phyloP scores from a whole-genome alignment of 768 basidiomycete genomes.

The Lentinula sp. region DNA sequence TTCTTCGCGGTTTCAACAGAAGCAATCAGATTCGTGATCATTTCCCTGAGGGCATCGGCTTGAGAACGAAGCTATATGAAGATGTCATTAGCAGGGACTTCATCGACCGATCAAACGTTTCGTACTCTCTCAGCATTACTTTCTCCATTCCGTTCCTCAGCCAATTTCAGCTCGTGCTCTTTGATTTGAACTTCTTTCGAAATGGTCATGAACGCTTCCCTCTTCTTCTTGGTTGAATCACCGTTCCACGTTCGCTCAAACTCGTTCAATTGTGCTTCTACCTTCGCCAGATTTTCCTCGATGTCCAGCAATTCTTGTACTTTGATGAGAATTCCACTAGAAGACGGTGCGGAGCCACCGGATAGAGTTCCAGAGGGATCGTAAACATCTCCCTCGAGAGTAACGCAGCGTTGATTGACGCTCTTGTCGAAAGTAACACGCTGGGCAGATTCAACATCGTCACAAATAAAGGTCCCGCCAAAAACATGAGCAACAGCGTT shows the following conservation, averaged over 20 bases:
- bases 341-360: conserved; percentile 81
- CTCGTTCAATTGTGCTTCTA: conserved; percentile 36
- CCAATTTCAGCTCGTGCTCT: conserved; percentile 75
- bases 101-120: conserved; percentile 3
- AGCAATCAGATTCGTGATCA: conserved; percentile 49
- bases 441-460: conserved; percentile 83
- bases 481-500: conserved; percentile 94
- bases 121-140: conserved; percentile 87
- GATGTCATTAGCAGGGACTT: neutral
- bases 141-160: conserved; percentile 80
- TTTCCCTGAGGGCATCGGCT: conserved; percentile 64
- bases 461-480: conserved; percentile 87
- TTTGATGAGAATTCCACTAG: conserved; percentile 67
- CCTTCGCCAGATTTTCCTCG: conserved; percentile 52
- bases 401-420: conserved; percentile 77
- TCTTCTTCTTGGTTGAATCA: conserved; percentile 41
- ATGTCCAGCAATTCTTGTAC: conserved; percentile 78
- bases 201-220: conserved; percentile 57
- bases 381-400: conserved; percentile 92
- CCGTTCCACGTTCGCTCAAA: conserved; percentile 40
- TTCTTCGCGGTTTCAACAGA: conserved; percentile 62
- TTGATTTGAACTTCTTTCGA: conserved; percentile 80
- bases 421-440: conserved; percentile 74
- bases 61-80: conserved; percentile 65
- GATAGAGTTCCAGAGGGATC: conserved; percentile 93